A percentile compares a stretch with the other conserved stretches of the same genome.
Conservation (phyloP, 495 filamentous ascomycete genomes). For the Penicillium argentinense region DNA sequence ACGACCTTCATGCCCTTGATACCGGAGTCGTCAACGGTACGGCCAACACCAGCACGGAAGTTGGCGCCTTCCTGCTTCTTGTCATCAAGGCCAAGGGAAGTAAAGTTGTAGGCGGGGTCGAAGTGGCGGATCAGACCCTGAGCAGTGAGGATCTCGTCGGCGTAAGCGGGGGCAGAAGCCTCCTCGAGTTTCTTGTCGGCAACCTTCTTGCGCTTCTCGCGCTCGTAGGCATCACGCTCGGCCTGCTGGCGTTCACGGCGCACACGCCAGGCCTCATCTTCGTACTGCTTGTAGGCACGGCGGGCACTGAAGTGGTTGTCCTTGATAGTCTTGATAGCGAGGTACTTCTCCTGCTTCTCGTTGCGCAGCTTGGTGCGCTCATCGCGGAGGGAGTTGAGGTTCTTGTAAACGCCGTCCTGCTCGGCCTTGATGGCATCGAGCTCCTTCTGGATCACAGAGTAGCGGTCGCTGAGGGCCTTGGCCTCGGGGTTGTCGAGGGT, state of each 20-base stretch:
- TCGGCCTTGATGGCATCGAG: slow-evolving; percentile 85
- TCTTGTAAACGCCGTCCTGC: slow-evolving; percentile 84
- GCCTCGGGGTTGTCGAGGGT: slow-evolving; percentile 88
- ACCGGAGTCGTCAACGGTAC: slow-evolving; percentile 74
- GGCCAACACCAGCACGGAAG: slow-evolving; percentile 74
- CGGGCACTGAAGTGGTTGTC: slow-evolving; percentile 78
- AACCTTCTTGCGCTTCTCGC: slow-evolving; percentile 74
- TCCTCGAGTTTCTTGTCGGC: slow-evolving; percentile 86
- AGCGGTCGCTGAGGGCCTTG: slow-evolving; percentile 81
- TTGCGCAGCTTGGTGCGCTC: slow-evolving; percentile 77
- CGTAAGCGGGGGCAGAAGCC: slow-evolving; percentile 83
- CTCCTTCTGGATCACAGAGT: slow-evolving; percentile 77
- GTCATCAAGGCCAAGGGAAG: slow-evolving; percentile 51
- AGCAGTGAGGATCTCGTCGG: slow-evolving; percentile 85
- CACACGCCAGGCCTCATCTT: slow-evolving; percentile 71
- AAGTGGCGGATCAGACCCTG: slow-evolving; percentile 87
- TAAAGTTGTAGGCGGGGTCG: slow-evolving; percentile 73
- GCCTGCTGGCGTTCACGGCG: slow-evolving; percentile 75
- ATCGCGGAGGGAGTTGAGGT: slow-evolving; percentile 81
- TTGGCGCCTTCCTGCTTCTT: slow-evolving; percentile 68
- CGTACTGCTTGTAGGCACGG: slow-evolving; percentile 75
- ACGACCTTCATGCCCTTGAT: slow-evolving; percentile 76
- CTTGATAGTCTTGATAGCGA: slow-evolving; percentile 76
- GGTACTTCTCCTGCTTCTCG: slow-evolving; percentile 81
- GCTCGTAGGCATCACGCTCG: slow-evolving; percentile 72